phyloP scores from a whole-genome alignment of 495 filamentous ascomycete genomes.

The Penicillium robsamsonii region DNA sequence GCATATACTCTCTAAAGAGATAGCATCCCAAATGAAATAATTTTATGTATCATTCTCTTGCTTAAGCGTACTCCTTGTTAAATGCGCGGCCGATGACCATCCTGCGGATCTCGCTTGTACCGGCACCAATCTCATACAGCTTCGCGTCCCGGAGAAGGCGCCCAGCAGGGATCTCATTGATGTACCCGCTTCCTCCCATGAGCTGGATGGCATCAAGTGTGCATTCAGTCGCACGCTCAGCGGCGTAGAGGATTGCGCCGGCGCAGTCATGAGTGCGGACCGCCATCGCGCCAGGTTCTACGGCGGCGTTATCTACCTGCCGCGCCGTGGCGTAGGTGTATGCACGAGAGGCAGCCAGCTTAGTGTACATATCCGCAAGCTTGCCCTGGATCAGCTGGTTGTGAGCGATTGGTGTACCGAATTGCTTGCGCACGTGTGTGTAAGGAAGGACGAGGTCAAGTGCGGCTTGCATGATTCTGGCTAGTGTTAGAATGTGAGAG shows the following conservation, averaged over 20 bases:
- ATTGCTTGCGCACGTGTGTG: constrained; percentile 85
- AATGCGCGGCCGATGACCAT: constrained; percentile 96
- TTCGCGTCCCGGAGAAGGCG: constrained; percentile 82
- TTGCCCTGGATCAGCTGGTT: constrained; percentile 94
- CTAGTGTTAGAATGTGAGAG: constrained; percentile 14
- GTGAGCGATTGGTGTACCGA: constrained; percentile 80
- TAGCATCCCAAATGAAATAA: constrained; percentile 2
- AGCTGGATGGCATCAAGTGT: constrained; percentile 90
- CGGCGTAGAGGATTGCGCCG: constrained; percentile 90
- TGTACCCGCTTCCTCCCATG: constrained; percentile 92
- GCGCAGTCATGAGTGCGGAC: constrained; percentile 91
- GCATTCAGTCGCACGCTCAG: constrained; percentile 87
- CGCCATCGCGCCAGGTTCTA: constrained; percentile 31
- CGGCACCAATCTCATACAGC: constrained; percentile 96
- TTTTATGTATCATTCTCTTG: not conserved
- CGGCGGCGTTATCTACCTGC: constrained; percentile 67
- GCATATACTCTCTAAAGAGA: constrained; percentile 2
- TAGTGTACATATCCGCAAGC: constrained; percentile 96
- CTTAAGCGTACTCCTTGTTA: constrained; percentile 75
- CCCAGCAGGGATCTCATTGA: constrained; percentile 91
- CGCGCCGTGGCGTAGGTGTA: constrained; percentile 80
- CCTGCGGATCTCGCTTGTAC: constrained; percentile 87
- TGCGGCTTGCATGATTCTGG: constrained; percentile 86
- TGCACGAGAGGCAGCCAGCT: constrained; percentile 73
- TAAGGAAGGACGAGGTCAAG: constrained; percentile 88